A percentile compares a stretch with the other conserved stretches of the same genome.
These are phyloP conservation scores for Salisapilia sapeloensis DNA, from an alignment of 352 stramenopile genomes.

Conservation along the genomic window DNA sequence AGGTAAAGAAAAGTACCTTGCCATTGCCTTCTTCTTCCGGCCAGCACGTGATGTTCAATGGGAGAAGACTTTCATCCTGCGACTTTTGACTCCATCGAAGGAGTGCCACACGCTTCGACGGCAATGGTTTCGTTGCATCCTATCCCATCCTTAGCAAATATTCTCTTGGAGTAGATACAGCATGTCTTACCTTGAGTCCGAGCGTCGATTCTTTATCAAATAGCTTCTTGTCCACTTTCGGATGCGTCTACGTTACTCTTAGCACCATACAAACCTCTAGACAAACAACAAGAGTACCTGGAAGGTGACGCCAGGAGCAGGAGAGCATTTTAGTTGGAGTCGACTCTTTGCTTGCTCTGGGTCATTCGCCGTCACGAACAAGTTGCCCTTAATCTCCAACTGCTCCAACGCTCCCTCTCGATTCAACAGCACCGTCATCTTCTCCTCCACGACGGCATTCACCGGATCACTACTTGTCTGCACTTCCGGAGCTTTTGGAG, in stretches of 20 bases:
- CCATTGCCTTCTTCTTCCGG: conserved; percentile 67
- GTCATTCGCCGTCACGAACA: conserved; percentile 77
- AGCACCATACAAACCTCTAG: no score
- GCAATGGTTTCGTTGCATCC: conserved; percentile 72
- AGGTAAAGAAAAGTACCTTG: conserved; percentile 18
- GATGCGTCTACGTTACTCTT: conserved; percentile 44
- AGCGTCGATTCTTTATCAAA: conserved; percentile 72
- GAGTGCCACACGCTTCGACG: conserved; percentile 58
- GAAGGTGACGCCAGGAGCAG: conserved; percentile 57
- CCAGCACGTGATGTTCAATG: conserved; percentile 80
- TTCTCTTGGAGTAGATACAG: neutral
- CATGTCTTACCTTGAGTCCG: conserved; percentile 28
- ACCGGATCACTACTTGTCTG: no score
- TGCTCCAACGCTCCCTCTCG: conserved; percentile 71
- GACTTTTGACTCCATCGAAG: conserved; percentile 79
- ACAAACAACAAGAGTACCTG: conserved; percentile 11
- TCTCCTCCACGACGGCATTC: conserved; percentile 70
- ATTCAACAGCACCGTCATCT: conserved; percentile 71
- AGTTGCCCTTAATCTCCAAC: conserved; percentile 72
- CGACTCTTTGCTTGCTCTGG: conserved; percentile 43
- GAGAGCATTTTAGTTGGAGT: conserved; percentile 51
- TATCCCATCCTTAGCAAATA: conserved; percentile 1
- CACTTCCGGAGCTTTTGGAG: no score
- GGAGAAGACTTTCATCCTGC: conserved; percentile 70
- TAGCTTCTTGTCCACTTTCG: conserved; percentile 78